Evolutionary conservation across 2,329 filamentous ascomycete genomes (phyloP), one percentile per base, ranked within the genome.

Genomic region (Beauveria varroae): DNA sequence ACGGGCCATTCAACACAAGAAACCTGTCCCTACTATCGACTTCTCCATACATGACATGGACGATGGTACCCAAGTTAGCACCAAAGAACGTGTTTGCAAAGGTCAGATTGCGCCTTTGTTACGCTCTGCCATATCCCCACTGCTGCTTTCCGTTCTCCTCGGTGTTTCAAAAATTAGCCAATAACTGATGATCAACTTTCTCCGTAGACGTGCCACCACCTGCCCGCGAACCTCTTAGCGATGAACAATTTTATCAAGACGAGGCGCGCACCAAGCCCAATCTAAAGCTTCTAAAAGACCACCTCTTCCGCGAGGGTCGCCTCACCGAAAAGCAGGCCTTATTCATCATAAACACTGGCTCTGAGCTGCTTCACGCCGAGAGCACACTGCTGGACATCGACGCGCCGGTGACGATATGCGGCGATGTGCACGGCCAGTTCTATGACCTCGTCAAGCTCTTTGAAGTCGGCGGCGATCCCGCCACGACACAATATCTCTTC

Each of bases 361-460:
- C 91, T 59, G 89, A 96, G 74, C 78, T 99, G 57, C 82, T 99
- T 69, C 89, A 88, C 71, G 82, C 88, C 65, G 95, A 99, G 78
- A 93, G 93, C 66, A 99, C 98, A 75, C 81, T 99, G 66, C 82
- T 99, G 67, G 95, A 99, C 81, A 99, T 99, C 93, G 95, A 99
- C 75, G 95, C 95, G 44, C 95, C 95, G 63, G 98, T 99, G 72
- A 99, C 95, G 8, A 95, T 99, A 57, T 99, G 95, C 71, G 95
- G 95, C 73, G 95, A 99, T 72, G 93, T 99, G 57, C 95, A 99
- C 76, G 95, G 95, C 67, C 95, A 99, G 78, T 99, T 98, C 79
- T 99, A 96, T 75, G 95, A 99, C 75, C 79, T 99, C 72, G 98
- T 99, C 93, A 99, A 99, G 81, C 83, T 99, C 37, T 99, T 99